Percentiles rank a stretch among this genome's conserved stretches.
Conservation (phyloP, 768 basidiomycete species). For the Nidularia pulvinata region DNA sequence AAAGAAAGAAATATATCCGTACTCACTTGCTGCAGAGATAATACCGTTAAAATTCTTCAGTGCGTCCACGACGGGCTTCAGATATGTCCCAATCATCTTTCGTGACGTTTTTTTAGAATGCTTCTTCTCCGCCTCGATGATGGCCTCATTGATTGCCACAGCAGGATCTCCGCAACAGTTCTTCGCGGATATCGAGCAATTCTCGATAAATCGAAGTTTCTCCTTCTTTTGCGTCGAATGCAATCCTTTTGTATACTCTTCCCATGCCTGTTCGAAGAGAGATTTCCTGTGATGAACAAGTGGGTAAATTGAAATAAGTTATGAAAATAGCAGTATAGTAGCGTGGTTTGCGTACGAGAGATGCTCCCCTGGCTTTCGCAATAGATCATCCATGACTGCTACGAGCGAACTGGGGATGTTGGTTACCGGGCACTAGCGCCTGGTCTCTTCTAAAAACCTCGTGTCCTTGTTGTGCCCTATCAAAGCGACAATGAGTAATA, state of each 20-base stretch:
- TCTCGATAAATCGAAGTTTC: background rate
- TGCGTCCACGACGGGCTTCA: background rate
- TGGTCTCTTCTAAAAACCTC: too few relatives aligned
- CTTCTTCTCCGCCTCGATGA: background rate
- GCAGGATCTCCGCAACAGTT: background rate
- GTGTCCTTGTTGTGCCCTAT: too few relatives aligned
- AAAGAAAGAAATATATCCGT: background rate
- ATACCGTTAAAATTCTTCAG: background rate
- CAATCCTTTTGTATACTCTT: background rate
- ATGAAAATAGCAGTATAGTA: too few relatives aligned
- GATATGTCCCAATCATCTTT: background rate
- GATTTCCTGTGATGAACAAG: background rate
- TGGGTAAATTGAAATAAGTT: too few relatives aligned
- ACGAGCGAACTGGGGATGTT: too few relatives aligned
- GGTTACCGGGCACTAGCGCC: too few relatives aligned
- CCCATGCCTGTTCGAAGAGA: background rate
- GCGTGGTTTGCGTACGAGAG: too few relatives aligned
- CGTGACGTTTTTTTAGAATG: background rate
- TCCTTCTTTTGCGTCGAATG: background rate
- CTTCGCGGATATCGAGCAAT: background rate
- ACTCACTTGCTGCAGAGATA: background rate
- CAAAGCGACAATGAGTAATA: too few relatives aligned
- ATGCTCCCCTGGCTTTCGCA: too few relatives aligned
- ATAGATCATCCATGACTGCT: too few relatives aligned
- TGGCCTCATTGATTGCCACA: background rate